Percentiles rank a stretch among this genome's conserved stretches.
These are phyloP conservation scores for Chrysanthemum makinoi DNA, from an alignment of 129 eudicot species.

Conservation along the genomic window DNA sequence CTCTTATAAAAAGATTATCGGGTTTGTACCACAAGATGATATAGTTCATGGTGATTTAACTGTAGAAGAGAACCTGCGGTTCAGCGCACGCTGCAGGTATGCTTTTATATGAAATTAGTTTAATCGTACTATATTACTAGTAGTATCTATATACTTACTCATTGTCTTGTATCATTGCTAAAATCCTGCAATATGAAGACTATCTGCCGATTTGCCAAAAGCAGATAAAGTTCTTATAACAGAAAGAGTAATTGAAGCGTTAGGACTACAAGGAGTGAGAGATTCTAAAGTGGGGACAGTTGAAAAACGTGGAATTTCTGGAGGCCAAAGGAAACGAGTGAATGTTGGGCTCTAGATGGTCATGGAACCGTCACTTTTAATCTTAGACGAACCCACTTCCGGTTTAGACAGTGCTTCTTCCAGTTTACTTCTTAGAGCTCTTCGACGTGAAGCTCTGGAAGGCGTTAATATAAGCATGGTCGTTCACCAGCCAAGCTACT, in stretches of 20 bases:
- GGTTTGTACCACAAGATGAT: conserved; percentile 98
- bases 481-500: conserved; percentile 59
- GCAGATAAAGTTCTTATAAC: conserved; percentile 89
- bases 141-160: conserved; percentile 2
- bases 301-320: conserved; percentile 43
- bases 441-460: conserved; percentile 40
- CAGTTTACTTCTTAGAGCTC: conserved; percentile 54
- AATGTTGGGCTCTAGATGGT: conserved; percentile 43
- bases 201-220: conserved; percentile 73
- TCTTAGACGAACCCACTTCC: conserved; percentile 42
- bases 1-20: conserved; percentile 70
- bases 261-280: conserved; percentile 83
- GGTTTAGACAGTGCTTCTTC: conserved; percentile 68
- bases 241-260: conserved; percentile 86
- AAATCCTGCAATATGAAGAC: conserved; percentile 43
- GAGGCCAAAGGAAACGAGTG: conserved; percentile 42
- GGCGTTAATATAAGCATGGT: conserved; percentile 49
- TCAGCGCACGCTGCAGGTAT: conserved; percentile 94
- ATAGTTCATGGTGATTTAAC: conserved; percentile 95
- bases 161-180: conserved; percentile 29
- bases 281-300: conserved; percentile 50
- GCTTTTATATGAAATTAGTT: neutral
- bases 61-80: conserved; percentile 88
- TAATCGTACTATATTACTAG: neutral
- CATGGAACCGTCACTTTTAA: conserved; percentile 39